A percentile compares a stretch with the other conserved stretches of the same genome.
Evolutionary conservation across 2,329 filamentous ascomycete species (phyloP).

Genomic region (Epichloe amarillans): DNA sequence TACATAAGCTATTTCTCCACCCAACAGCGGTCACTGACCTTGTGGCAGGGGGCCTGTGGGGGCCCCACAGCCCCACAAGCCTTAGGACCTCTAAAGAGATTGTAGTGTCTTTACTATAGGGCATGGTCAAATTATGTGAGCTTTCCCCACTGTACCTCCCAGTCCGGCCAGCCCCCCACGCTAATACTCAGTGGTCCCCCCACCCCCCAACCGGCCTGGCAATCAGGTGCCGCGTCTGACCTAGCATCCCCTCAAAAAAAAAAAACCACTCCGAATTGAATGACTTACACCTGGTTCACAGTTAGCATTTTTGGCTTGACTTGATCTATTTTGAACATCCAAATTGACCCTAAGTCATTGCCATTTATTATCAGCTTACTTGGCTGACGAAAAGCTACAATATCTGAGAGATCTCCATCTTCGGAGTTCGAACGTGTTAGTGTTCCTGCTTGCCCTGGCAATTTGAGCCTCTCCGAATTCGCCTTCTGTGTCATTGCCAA

Average conservation of each 20-base stretch:
- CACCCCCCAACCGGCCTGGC: background rate
- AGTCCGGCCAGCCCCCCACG: background rate
- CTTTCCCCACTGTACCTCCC: background rate
- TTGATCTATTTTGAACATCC: background rate
- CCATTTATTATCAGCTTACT: background rate
- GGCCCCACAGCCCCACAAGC: too few species aligned
- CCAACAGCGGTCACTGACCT: too few species aligned
- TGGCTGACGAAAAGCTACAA: too few species aligned
- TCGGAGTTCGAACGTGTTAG: too few species aligned
- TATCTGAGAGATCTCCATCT: too few species aligned
- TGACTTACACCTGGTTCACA: conserved; percentile 4
- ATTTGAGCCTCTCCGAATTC: background rate
- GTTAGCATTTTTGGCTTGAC: background rate
- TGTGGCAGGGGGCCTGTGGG: too few species aligned
- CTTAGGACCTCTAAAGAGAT: too few species aligned
- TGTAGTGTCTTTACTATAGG: too few species aligned
- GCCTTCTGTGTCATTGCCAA: background rate
- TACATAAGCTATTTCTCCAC: too few species aligned
- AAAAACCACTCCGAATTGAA: background rate
- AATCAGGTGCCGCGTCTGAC: background rate
- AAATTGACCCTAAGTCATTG: too few species aligned
- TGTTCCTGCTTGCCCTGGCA: too few species aligned
- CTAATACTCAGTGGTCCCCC: background rate
- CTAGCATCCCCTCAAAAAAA: background rate
- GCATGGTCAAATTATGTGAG: too few species aligned